Evolutionary conservation across 768 basidiomycete genomes (phyloP), one percentile per base, ranked within the genome.

Genomic region (Russula sp.): DNA sequence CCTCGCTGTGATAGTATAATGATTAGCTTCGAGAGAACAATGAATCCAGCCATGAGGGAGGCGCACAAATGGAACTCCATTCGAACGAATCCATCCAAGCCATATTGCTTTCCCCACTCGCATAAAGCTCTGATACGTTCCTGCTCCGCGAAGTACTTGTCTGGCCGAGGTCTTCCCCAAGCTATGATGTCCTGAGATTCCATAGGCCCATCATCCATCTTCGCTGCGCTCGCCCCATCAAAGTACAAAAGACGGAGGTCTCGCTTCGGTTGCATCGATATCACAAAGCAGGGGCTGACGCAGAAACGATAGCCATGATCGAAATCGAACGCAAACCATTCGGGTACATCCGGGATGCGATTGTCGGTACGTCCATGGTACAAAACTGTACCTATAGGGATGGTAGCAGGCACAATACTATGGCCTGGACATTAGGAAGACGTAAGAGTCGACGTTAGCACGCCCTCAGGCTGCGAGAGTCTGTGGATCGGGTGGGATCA

Each of bases 151-250:
- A 22, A 22, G 13, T 4, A 49, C 57, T 65, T 66, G 9, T 71
- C 72, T 3, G 71, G 72, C 7, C 40, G 61, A 24, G 61, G 42
- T 34, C 64, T 53, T 3, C 74, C 74, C 76, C 76, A 77, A 0
- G 66, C 40, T 22, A 79, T 22, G 4, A 79, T 48, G 65, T 78
- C 78, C 59, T 79, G 77, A 0, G 71, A 66, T 48, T 79, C 78
- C 69, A 76, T 61, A 0, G 74, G 62, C 6, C 77, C 76, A 20
- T 66, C 64, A 1, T 32, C n/a, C 66, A 76, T 66, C 57, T 71
- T 65, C 2, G 59, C 66, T 18, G 66, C 66, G 8, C 57, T 58
- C 7, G 59, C 26, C 9, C 68, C 68, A 51, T 69, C 66, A 22
- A 69, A 67, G 40, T 69, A 69, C 10, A 59, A 40, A 8, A 69